Evolutionary conservation across 805 yeast genomes (phyloP).

Genomic region (Saccharomyces eubayanus): DNA sequence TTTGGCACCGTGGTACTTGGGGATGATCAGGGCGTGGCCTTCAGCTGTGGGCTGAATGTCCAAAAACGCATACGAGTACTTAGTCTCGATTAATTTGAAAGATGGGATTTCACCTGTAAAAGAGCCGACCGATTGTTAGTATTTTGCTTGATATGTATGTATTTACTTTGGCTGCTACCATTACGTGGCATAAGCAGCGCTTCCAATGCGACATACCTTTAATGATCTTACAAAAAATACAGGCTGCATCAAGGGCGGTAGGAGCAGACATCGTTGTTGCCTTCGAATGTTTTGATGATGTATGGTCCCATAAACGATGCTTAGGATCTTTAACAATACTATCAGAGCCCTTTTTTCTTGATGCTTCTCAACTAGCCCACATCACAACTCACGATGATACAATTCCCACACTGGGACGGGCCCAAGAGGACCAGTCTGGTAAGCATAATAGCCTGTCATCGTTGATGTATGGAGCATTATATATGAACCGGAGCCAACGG

Average conservation of each 20-base stretch:
- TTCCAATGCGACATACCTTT: constrained; percentile 44
- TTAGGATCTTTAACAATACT: neutral
- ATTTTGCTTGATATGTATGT: neutral
- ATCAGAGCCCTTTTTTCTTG: neutral
- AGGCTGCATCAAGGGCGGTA: constrained; percentile 43
- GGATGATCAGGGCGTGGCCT: constrained; percentile 85
- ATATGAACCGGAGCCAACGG: neutral
- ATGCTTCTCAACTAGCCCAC: neutral
- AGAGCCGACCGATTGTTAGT: constrained; percentile 3
- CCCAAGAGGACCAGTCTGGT: neutral
- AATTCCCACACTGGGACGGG: neutral
- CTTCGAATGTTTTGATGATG: neutral
- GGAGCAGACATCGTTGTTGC: constrained; percentile 13
- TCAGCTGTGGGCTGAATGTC: constrained; percentile 89
- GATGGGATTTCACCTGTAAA: constrained; percentile 88
- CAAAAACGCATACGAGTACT: constrained; percentile 69
- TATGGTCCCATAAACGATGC: neutral
- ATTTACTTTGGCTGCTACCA: too few relatives aligned
- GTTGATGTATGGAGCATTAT: neutral
- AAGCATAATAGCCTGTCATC: neutral
- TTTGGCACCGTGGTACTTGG: constrained; percentile 89
- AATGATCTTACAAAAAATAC: constrained; percentile 90
- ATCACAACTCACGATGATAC: neutral
- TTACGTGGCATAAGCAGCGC: neutral
- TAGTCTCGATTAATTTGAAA: constrained; percentile 82